Conservation (phyloP, 768 basidiomycete species). For the Trametopsis cervina region DNA sequence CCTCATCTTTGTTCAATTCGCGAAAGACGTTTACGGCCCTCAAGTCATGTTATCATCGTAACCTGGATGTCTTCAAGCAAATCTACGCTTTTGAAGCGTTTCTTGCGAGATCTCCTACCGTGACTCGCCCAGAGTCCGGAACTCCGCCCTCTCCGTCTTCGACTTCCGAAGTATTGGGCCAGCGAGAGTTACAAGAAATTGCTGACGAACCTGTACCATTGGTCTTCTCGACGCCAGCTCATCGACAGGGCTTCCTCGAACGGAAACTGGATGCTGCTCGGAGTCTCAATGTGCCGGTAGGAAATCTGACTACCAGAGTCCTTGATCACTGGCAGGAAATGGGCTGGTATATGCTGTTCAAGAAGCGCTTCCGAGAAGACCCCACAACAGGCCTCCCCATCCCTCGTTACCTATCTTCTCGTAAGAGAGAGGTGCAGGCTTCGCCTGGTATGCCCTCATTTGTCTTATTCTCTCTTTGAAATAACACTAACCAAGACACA, state of each 20-base stretch:
- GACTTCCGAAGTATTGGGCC: not conserved
- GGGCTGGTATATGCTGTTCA: conserved; percentile 74
- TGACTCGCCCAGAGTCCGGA: conserved; percentile 14
- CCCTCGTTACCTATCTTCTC: conserved; percentile 15
- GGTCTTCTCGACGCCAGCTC: conserved; percentile 40
- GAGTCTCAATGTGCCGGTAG: conserved; percentile 61
- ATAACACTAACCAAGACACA: not conserved
- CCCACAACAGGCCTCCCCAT: conserved; percentile 19
- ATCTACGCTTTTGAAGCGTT: conserved; percentile 66
- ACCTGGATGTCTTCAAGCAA: conserved; percentile 80
- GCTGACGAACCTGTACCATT: conserved; percentile 18
- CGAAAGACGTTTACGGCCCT: conserved; percentile 81
- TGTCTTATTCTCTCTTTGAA: not conserved
- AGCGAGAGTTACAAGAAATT: not conserved
- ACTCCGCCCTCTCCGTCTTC: not conserved
- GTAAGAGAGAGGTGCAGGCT: not conserved
- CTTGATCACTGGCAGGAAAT: conserved; percentile 75
- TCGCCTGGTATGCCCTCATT: not conserved
- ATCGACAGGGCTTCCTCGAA: conserved; percentile 66
- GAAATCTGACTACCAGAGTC: conserved; percentile 64
- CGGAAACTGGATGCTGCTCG: conserved; percentile 61
- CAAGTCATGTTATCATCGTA: conserved; percentile 82
- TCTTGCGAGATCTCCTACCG: conserved; percentile 30
- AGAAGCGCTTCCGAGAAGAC: conserved; percentile 39
- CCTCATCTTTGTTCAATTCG: conserved; percentile 59